Conservation (phyloP, 2,329 filamentous ascomycete species). For the Incumbomyces delicatus region DNA sequence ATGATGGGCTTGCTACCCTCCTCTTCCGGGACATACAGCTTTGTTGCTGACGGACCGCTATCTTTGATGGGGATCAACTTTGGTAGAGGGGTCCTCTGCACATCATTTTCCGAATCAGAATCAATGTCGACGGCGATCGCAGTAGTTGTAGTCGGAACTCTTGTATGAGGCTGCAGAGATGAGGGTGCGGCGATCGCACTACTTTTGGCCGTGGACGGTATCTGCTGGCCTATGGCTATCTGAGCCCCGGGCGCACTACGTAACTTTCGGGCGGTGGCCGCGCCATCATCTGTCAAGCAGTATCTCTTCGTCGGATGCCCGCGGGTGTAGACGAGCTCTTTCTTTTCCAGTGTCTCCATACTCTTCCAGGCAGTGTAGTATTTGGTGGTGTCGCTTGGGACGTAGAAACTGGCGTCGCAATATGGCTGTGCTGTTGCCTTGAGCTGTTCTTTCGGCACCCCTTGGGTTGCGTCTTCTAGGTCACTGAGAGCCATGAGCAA, state of each 20-base stretch:
- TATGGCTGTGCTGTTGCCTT: conserved; percentile 61
- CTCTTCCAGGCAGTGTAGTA: conserved; percentile 76
- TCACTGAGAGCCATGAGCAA: conserved; percentile 58
- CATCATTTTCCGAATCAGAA: neutral
- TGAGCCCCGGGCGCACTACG: neutral
- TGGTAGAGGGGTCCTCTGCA: neutral
- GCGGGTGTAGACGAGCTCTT: conserved; percentile 63
- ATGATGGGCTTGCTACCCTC: conserved; percentile 35
- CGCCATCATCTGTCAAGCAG: conserved; percentile 64
- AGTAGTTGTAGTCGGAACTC: neutral
- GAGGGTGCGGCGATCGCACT: neutral
- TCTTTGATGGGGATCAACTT: conserved; percentile 6
- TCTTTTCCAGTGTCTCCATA: conserved; percentile 64
- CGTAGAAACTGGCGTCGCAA: conserved; percentile 64
- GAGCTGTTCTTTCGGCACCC: conserved; percentile 58
- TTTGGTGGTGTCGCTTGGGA: conserved; percentile 55
- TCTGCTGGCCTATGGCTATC: neutral
- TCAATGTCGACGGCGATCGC: neutral
- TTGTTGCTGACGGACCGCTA: conserved; percentile 3
- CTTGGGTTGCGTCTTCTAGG: conserved; percentile 44
- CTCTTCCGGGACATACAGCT: neutral
- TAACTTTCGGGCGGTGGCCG: conserved; percentile 56
- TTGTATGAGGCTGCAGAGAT: neutral
- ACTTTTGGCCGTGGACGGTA: neutral
- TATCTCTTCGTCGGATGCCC: conserved; percentile 61